Base-by-base conservation (phyloP, 2,329 filamentous ascomycete species). In the Trichoderma atrobrunneum region DNA sequence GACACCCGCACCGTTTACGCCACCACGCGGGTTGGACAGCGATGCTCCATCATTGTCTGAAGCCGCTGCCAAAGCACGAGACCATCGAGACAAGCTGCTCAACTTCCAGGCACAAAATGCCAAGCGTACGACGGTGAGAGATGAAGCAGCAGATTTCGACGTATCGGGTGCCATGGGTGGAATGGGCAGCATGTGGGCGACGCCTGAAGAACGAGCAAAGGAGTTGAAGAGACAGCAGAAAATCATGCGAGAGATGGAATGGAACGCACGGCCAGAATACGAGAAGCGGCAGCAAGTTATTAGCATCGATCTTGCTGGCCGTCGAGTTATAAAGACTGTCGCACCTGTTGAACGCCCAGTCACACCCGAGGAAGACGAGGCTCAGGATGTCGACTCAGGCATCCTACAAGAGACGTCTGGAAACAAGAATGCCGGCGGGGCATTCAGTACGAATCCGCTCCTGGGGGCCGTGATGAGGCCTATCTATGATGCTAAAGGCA, bases 141-240 rank as follows among this genome's bases (percentile, higher is more conserved):
- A 98, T 77, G 94, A 97, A 82, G 94, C 94, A 0, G 84, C 88
- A 0, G 88, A 90, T 72, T 90, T 90, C 76, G 88, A 90, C 69
- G 84, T 87, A 3, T 80, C 80, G 39, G 80, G 79, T 1, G 85
- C 84, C 14, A 79, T 86, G 76, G 79, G 79, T 5, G 85, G 85
- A 1, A 80, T 79, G 0, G 85, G 85, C 67, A 77, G 80, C 84
- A 91, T 96, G 83, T 97, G 94, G 94, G 92, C 94, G 64, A 93
- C 85, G 18, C 93, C 94, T 0, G 90, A 93, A 74, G 93, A 97
- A 80, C 87, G 94, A 56, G 95, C 94, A 1, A 85, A 90, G 75
- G 93, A 96, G 79, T 83, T 97, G 72, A 97, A 95, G 81, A 88
- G 90, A 72, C 95, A 97, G 82, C 94, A 97, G 82, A 93, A 92